phyloP scores from a whole-genome alignment of 2,329 filamentous ascomycete genomes.

The Penicillium sclerotigenum region DNA sequence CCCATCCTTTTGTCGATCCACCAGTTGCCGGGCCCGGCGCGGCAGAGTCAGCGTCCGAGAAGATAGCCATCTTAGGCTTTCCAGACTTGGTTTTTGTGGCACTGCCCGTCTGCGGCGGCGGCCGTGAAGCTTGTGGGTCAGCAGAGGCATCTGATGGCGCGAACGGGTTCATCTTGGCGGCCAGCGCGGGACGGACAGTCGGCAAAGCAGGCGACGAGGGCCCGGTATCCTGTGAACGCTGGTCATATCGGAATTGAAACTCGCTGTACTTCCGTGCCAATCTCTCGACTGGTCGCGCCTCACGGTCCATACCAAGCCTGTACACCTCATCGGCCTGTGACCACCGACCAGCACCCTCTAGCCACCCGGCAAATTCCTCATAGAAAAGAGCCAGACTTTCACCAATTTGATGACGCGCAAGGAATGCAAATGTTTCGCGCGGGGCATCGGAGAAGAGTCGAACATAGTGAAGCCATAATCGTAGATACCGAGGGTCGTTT shows the following conservation, averaged over 20 bases:
- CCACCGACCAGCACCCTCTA: constrained; percentile 81
- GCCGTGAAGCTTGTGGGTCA: constrained; percentile 65
- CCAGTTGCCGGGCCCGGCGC: constrained; percentile 55
- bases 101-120: constrained; percentile 48
- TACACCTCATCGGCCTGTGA: constrained; percentile 92
- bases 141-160: constrained; percentile 49
- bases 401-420: constrained; percentile 83
- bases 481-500: constrained; percentile 90
- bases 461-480: constrained; percentile 92
- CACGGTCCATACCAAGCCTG: constrained; percentile 79
- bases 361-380: constrained; percentile 92
- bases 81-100: constrained; percentile 59
- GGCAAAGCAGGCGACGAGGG: constrained; percentile 87
- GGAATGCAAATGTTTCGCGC: constrained; percentile 85
- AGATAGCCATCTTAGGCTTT: constrained; percentile 83
- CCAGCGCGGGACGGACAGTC: constrained; percentile 75
- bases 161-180: constrained; percentile 83
- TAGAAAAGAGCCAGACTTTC: constrained; percentile 88
- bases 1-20: constrained; percentile 72
- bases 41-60: constrained; percentile 70
- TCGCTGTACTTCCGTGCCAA: constrained; percentile 87
- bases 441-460: constrained; percentile 89
- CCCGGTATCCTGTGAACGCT: constrained; percentile 60
- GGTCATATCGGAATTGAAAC: constrained; percentile 77
- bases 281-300: constrained; percentile 77